Evolutionary conservation across 345 rosid species (phyloP).

Genomic region (Arabidopsis suecica): DNA sequence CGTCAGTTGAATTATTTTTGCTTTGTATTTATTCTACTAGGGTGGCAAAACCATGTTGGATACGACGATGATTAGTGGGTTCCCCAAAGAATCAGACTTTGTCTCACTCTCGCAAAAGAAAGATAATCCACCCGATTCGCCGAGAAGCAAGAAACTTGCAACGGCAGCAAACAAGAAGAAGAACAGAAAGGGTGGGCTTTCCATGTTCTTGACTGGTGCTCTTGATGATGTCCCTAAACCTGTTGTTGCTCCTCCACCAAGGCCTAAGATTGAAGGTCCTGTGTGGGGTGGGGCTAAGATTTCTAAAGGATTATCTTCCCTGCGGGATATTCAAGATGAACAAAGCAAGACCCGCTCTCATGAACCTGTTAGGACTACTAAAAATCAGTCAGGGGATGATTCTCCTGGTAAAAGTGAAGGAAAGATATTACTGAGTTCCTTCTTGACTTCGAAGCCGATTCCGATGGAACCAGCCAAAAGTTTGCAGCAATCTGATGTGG

Average conservation of each 20-base stretch:
- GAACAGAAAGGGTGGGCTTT: slow-evolving; percentile 92
- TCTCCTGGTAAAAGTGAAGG: slow-evolving; percentile 52
- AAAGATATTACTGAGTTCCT: slow-evolving; percentile 69
- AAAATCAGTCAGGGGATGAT: slow-evolving; percentile 55
- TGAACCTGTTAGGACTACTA: slow-evolving; percentile 48
- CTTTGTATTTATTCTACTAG: slow-evolving; percentile 45
- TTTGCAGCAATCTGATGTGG: slow-evolving; percentile 61
- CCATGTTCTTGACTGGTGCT: slow-evolving; percentile 96
- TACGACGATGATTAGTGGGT: slow-evolving; percentile 41
- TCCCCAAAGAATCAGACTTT: slow-evolving; percentile 48
- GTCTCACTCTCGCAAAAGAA: slow-evolving; percentile 52
- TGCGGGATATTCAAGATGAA: slow-evolving; percentile 86
- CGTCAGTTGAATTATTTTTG: slow-evolving; percentile 19
- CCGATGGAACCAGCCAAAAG: slow-evolving; percentile 56
- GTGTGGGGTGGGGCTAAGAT: slow-evolving; percentile 96
- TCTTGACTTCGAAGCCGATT: slow-evolving; percentile 78
- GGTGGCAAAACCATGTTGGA: slow-evolving; percentile 44
- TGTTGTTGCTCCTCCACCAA: slow-evolving; percentile 56
- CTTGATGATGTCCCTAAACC: slow-evolving; percentile 76
- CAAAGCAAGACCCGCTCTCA: slow-evolving; percentile 66
- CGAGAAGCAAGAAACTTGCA: slow-evolving; percentile 52
- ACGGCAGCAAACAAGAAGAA: slow-evolving; percentile 67
- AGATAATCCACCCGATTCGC: slow-evolving; percentile 44
- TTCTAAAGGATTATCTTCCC: slow-evolving; percentile 74
- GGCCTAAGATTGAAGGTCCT: slow-evolving; percentile 81